Conservation (phyloP, 2,329 filamentous ascomycete genomes). For the Colletotrichum theobromicola region DNA sequence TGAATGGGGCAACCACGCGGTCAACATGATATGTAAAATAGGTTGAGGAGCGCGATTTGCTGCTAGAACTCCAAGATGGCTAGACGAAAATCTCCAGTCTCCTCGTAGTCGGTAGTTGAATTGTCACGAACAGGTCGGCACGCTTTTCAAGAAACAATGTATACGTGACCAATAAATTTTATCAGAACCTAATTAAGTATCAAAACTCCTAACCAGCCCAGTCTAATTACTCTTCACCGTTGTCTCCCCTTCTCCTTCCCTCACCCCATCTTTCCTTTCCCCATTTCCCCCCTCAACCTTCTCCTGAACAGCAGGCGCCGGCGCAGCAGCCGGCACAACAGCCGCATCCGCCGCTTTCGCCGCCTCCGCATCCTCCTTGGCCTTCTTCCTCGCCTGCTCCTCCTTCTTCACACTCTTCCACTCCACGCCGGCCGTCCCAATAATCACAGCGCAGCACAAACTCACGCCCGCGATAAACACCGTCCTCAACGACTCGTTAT, state of each 20-base stretch:
- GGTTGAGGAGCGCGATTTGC: rapidly evolving
- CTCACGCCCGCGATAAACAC: slow-evolving; percentile 67
- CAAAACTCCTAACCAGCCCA: neutral
- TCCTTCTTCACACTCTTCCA: slow-evolving; percentile 56
- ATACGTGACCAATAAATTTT: neutral
- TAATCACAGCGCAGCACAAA: slow-evolving; percentile 55
- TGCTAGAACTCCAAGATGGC: neutral
- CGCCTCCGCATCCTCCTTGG: neutral
- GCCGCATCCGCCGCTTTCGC: neutral
- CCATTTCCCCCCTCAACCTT: neutral
- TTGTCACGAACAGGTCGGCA: rapidly evolving
- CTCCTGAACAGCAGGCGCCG: neutral
- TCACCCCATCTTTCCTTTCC: neutral
- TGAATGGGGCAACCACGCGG: neutral
- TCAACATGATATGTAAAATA: rapidly evolving
- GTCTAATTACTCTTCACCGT: neutral
- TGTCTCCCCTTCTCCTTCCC: neutral
- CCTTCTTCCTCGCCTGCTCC: slow-evolving; percentile 11
- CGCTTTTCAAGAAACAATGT: neutral
- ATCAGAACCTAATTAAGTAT: rapidly evolving
- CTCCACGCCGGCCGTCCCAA: slow-evolving; percentile 62
- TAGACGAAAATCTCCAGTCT: no score
- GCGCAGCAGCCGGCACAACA: neutral
- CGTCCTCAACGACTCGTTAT: slow-evolving; percentile 64
- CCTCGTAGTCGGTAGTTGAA: neutral